Percentiles rank a stretch among this genome's conserved stretches.
Conservation (phyloP, 2,329 filamentous ascomycete species). For the Coniochaeta prunicola region DNA sequence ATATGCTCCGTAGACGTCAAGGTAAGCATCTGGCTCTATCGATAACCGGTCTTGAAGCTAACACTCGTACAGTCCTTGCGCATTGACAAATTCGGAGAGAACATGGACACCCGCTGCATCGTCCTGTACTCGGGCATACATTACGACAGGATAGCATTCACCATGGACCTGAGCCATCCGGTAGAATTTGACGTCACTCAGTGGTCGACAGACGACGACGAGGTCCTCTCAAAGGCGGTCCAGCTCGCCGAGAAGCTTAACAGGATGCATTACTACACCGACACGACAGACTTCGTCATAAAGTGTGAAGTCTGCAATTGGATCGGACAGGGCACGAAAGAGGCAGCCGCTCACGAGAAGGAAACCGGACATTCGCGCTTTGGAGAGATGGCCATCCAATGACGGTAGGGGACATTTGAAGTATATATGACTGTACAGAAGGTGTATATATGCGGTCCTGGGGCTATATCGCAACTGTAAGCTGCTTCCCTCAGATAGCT, state of each 20-base stretch:
- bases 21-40: conserved; percentile 18
- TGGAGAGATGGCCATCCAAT: conserved; percentile 22
- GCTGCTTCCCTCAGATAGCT: background rate
- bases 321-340: conserved; percentile 59
- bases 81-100: conserved; percentile 74
- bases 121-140: conserved; percentile 89
- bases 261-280: conserved; percentile 77
- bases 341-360: conserved; percentile 49
- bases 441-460: background rate
- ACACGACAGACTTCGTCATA: conserved; percentile 73
- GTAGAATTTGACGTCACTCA: conserved; percentile 66
- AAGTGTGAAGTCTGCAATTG: conserved; percentile 68
- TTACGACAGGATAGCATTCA: conserved; percentile 83
- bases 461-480: background rate
- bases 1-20: conserved; percentile 79
- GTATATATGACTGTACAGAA: background rate
- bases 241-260: conserved; percentile 58
- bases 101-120: conserved; percentile 61
- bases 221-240: conserved; percentile 62
- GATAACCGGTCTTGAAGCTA: background rate
- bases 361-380: conserved; percentile 51
- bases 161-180: conserved; percentile 48
- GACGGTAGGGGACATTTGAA: background rate
- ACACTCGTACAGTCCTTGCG: conserved; percentile 17
- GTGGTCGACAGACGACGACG: conserved; percentile 48